Evolutionary conservation across 257 asterid genomes (phyloP).

Genomic region (Galeopsis tetrahit): DNA sequence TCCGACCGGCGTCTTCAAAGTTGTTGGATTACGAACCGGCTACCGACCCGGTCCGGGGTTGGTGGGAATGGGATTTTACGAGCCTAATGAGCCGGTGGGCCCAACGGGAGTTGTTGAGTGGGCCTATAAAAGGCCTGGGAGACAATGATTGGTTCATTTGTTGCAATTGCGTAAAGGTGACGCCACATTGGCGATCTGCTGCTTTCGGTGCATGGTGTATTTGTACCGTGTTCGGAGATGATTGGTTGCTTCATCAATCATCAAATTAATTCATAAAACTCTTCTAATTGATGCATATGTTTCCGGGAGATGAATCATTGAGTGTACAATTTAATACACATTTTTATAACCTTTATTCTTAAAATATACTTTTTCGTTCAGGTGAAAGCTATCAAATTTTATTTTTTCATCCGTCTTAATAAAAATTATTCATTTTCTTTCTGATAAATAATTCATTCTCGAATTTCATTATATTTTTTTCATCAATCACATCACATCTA

Average conservation of each 20-base stretch:
- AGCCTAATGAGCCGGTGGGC: neutral
- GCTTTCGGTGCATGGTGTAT: neutral
- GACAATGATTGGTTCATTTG: neutral
- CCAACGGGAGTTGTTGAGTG: slow-evolving; percentile 33
- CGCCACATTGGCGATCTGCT: neutral
- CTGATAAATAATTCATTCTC: no score
- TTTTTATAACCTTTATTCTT: no score
- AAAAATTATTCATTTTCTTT: no score
- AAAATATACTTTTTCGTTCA: no score
- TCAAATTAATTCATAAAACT: no score
- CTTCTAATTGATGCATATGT: no score
- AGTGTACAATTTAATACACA: no score
- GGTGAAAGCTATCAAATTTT: no score
- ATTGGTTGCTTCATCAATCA: slow-evolving; percentile 2
- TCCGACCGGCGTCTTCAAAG: slow-evolving; percentile 33
- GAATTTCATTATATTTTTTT: no score
- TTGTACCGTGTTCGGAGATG: neutral
- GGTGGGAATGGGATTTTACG: slow-evolving; percentile 48
- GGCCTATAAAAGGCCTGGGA: neutral
- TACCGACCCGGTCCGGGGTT: slow-evolving; percentile 52
- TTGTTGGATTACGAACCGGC: slow-evolving; percentile 31
- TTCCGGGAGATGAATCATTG: no score
- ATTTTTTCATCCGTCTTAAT: no score
- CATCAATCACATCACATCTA: no score
- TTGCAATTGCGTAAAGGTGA: neutral